Evolutionary conservation across 2,329 filamentous ascomycete genomes (phyloP).

Genomic region (Neophaeococcomyces mojaviensis): DNA sequence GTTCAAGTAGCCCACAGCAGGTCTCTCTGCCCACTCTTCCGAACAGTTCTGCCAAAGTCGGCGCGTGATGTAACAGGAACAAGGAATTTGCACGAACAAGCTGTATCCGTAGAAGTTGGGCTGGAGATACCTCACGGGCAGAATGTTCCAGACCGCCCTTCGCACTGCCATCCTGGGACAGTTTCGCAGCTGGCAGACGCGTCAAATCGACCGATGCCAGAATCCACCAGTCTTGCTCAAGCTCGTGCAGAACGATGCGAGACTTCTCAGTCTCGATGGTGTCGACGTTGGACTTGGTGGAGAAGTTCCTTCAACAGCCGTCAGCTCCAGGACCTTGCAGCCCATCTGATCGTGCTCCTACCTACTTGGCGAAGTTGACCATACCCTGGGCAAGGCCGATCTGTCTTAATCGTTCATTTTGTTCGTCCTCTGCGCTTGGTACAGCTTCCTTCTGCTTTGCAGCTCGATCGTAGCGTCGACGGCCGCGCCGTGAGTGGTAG

Average conservation of each 20-base stretch:
- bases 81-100: slow-evolving; percentile 72
- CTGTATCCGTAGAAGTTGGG: slow-evolving; percentile 69
- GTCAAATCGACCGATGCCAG: slow-evolving; percentile 83
- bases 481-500: slow-evolving; percentile 56
- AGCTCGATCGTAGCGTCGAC: neutral
- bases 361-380: slow-evolving; percentile 74
- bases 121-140: slow-evolving; percentile 78
- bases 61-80: slow-evolving; percentile 82
- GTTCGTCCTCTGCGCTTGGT: slow-evolving; percentile 50
- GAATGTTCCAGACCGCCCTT: slow-evolving; percentile 64
- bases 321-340: neutral
- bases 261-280: slow-evolving; percentile 86
- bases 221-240: slow-evolving; percentile 93
- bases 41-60: slow-evolving; percentile 64
- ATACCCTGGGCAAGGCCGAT: slow-evolving; percentile 95
- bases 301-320: slow-evolving; percentile 60
- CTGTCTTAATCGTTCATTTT: slow-evolving; percentile 81
- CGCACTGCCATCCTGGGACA: slow-evolving; percentile 31
- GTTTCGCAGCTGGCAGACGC: slow-evolving; percentile 48
- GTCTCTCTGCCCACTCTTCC: slow-evolving; percentile 55
- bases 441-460: slow-evolving; percentile 19
- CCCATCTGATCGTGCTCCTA: slow-evolving; percentile 19
- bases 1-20: slow-evolving; percentile 65
- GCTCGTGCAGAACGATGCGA: slow-evolving; percentile 73
- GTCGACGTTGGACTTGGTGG: slow-evolving; percentile 67